phyloP scores from a whole-genome alignment of 2,329 filamentous ascomycete genomes.

The Ophiostoma sp. region DNA sequence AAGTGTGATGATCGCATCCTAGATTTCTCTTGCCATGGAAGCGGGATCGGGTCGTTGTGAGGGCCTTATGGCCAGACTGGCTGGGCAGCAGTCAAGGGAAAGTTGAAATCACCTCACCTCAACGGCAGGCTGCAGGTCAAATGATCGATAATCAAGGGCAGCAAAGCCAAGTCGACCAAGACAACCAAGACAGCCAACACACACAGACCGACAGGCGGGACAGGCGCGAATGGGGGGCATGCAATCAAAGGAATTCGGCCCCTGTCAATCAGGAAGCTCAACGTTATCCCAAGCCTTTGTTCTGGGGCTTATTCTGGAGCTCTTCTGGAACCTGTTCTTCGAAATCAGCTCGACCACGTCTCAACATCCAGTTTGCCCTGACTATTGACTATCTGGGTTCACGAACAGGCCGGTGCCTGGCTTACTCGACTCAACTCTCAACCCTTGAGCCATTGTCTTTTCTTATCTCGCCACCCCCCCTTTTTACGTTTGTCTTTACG shows the following conservation, averaged over 20 bases:
- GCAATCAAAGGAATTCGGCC: neutral
- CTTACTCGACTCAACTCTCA: neutral
- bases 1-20: neutral
- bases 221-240: neutral
- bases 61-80: neutral
- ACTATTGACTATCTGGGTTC: neutral
- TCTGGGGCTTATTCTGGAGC: neutral
- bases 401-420: no score
- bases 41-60: neutral
- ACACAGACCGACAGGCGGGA: neutral
- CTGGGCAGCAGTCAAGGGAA: neutral
- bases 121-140: neutral
- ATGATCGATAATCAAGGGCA: neutral
- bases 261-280: neutral
- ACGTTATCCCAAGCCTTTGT: neutral
- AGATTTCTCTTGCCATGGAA: neutral
- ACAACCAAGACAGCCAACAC: neutral
- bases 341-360: neutral
- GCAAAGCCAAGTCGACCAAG: neutral
- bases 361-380: conserved; percentile 10
- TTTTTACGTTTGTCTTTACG: neutral
- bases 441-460: neutral
- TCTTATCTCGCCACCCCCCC: neutral
- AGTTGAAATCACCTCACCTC: no score
- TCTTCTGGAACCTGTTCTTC: neutral